Evolutionary conservation across 2,329 filamentous ascomycete genomes (phyloP), one percentile per base, ranked within the genome.

Genomic region (Trichoderma sp.): DNA sequence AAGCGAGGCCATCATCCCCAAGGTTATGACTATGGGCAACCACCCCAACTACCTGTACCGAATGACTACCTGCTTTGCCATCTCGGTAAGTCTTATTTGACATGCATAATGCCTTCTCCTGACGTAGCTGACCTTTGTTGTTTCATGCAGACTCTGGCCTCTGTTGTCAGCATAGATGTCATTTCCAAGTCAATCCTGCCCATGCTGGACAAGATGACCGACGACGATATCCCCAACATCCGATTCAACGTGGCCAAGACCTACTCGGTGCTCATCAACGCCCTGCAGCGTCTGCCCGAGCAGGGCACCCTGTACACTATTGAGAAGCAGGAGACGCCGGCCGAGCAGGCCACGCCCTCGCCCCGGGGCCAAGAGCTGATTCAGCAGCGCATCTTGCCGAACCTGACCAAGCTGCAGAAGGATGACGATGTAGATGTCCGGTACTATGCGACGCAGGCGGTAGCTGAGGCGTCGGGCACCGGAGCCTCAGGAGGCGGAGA

Each of bases 31-130:
- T 47, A 98, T 99, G 96, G 96, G 96, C 70, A 92, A 93, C 78
- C 96, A 99, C 80, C 93, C 95, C 71, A 99, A 99, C 84, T 99
- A 99, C 80, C 91, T 99, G 65, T 99, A 99, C 87, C 89, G 96
- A 79, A 99, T 99, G 96, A 99, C 96, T 11, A 99, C 96, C n/a
- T 98, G 95, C 84, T 99, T 99, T 80, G 96, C 96, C 72, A 96
- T 99, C 74, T 95, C 94, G 75, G 96, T 99, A 87, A 85, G 92
- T 87, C 66, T 31, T 11, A n/a, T 3, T 43, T 27, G 14, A 10
- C 14, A n/a, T 3, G 19, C 19, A 16, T 33, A 0, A 10, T 21
- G 21, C 33, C 31, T 21, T 13, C 27, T 24, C 37, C 8, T 2
- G 5, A 21, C 13, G 19, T 40, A 33, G 24, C 57, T 61, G 47